A percentile compares a stretch with the other conserved stretches of the same genome.
Conservation (phyloP, 441 rosid species). For the Populus tomentosa region DNA sequence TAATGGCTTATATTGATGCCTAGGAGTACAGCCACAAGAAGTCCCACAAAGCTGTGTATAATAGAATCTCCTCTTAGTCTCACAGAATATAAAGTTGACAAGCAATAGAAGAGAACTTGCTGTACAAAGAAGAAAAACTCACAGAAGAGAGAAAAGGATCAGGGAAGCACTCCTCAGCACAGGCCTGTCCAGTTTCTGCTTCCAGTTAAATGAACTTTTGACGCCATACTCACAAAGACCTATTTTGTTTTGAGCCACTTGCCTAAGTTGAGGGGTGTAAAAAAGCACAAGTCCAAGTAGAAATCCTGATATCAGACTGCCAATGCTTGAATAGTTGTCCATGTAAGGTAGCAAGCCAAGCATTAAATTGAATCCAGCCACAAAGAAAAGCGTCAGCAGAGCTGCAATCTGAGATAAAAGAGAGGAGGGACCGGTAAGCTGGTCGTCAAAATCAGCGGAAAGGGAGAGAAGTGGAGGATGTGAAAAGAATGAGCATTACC, state of each 20-base stretch:
- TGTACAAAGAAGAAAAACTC: conserved; percentile 26
- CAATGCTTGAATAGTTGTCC: conserved; percentile 72
- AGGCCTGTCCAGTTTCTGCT: conserved; percentile 67
- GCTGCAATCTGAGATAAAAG: conserved; percentile 56
- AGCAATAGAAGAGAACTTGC: not conserved
- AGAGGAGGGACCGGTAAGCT: conserved; percentile 14
- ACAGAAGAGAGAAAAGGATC: conserved; percentile 51
- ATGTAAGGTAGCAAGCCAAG: conserved; percentile 71
- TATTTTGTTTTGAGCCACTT: conserved; percentile 39
- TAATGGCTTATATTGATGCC: conserved; percentile 51
- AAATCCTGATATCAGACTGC: conserved; percentile 69
- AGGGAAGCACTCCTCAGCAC: conserved; percentile 53
- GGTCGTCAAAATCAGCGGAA: not conserved
- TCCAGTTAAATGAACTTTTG: conserved; percentile 43
- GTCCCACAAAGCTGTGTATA: conserved; percentile 43
- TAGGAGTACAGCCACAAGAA: conserved; percentile 37
- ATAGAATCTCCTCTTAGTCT: conserved; percentile 13
- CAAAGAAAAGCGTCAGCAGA: conserved; percentile 38
- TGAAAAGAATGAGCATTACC: conserved; percentile 33
- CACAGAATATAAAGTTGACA: conserved; percentile 6
- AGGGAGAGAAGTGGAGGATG: not conserved
- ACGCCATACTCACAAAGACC: conserved; percentile 40
- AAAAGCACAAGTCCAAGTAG: conserved; percentile 69
- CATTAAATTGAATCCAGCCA: conserved; percentile 48
- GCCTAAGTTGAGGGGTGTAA: conserved; percentile 53